Conservation (phyloP, 108 stramenopile species). For the Nitzschia palea region DNA sequence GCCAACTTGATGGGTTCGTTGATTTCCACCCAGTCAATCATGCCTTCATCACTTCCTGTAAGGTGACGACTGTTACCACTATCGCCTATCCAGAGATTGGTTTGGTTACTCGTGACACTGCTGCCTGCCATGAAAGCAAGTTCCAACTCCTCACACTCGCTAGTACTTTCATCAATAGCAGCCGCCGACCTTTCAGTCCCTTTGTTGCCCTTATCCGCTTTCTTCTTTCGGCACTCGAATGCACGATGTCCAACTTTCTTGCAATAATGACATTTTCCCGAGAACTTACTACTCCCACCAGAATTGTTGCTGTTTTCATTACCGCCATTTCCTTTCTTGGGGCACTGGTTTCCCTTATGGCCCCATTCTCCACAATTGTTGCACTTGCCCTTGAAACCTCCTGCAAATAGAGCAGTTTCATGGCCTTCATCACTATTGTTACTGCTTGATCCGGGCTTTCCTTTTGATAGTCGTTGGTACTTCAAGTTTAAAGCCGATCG, state of each 20-base stretch:
- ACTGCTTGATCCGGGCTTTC: not conserved
- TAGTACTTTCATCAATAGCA: not conserved
- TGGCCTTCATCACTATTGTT: no score
- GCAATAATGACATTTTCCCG: conserved; percentile 6
- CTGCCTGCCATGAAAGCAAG: not conserved
- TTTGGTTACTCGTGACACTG: not conserved
- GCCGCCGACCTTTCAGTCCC: not conserved
- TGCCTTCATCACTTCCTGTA: not conserved
- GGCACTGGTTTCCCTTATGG: not conserved
- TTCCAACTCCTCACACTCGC: not conserved
- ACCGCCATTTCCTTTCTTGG: not conserved
- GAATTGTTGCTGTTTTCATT: not conserved
- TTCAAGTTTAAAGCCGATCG: not conserved
- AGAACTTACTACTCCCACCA: not conserved
- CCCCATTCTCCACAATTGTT: not conserved
- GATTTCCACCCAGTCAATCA: not conserved
- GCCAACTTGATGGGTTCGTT: not conserved
- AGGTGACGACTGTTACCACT: not conserved
- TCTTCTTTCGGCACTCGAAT: conserved; percentile 1
- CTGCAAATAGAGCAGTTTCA: not conserved
- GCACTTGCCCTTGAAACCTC: not conserved
- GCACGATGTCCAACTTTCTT: conserved; percentile 5
- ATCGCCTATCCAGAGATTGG: not conserved
- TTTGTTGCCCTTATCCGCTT: not conserved
- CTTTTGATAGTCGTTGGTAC: not conserved